Evolutionary conservation across 495 filamentous ascomycete genomes (phyloP).

Genomic region (Schizothecium vesticola): DNA sequence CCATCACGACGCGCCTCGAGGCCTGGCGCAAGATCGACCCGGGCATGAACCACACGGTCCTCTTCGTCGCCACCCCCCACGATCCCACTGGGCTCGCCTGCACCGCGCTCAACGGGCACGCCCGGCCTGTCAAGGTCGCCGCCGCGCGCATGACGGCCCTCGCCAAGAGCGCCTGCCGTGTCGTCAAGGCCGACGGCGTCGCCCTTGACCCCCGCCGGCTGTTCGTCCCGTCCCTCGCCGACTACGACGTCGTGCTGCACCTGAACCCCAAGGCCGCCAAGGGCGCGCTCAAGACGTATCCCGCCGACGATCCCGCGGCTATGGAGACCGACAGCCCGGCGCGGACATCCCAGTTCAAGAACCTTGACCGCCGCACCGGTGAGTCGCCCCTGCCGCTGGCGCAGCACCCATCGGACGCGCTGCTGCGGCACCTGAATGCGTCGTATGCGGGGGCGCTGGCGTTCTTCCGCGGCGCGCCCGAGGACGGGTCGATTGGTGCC

Average conservation of each 20-base stretch:
- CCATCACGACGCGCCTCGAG: conserved; percentile 64
- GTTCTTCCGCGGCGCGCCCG: conserved; percentile 63
- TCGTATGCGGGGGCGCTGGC: conserved; percentile 60
- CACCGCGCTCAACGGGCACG: conserved; percentile 53
- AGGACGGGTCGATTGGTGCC: conserved; percentile 59
- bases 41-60: conserved; percentile 70
- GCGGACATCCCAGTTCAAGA: conserved; percentile 59
- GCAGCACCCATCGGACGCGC: conserved; percentile 42
- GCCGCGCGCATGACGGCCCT: conserved; percentile 77
- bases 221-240: conserved; percentile 61
- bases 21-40: conserved; percentile 84
- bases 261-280: conserved; percentile 50
- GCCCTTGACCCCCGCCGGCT: conserved; percentile 55
- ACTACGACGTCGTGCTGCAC: conserved; percentile 82
- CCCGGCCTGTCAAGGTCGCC: conserved; percentile 67
- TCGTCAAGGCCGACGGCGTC: conserved; percentile 52
- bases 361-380: conserved; percentile 48
- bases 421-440: conserved; percentile 55
- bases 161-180: conserved; percentile 62
- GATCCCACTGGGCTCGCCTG: conserved; percentile 74
- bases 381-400: conserved; percentile 38
- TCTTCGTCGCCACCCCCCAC: conserved; percentile 78
- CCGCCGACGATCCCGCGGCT: conserved; percentile 16
- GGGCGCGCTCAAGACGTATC: conserved; percentile 19
- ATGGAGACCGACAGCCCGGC: conserved; percentile 6